Percentiles rank a stretch among this genome's conserved stretches.
Conservation (phyloP, 108 stramenopile genomes). For the Poteriospumella lacustris region DNA sequence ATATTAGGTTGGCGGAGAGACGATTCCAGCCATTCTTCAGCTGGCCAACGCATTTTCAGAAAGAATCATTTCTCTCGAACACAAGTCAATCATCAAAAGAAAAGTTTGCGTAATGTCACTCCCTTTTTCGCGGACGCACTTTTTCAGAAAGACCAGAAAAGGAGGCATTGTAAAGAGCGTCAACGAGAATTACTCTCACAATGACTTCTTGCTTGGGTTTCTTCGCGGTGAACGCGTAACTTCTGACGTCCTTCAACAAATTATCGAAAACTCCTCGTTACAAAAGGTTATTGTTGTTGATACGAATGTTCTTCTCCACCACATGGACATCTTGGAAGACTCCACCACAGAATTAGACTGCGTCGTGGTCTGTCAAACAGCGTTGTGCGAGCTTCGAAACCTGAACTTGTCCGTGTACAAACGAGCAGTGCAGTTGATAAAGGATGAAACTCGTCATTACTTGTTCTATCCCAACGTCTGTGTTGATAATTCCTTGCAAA, state of each 20-base stretch:
- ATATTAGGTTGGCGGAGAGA: too few species aligned
- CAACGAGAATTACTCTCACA: not conserved
- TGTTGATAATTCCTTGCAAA: not conserved
- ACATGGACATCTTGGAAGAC: conserved; percentile 59
- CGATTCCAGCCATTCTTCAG: too few species aligned
- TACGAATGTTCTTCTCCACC: conserved; percentile 58
- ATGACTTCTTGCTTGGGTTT: not conserved
- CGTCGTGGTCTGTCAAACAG: conserved; percentile 37
- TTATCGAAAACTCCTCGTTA: not conserved
- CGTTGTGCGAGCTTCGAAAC: conserved; percentile 44
- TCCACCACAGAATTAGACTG: conserved; percentile 25
- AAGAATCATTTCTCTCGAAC: too few species aligned
- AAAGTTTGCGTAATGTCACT: too few species aligned
- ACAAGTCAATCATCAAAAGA: too few species aligned
- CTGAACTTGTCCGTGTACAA: conserved; percentile 43
- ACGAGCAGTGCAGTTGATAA: conserved; percentile 46
- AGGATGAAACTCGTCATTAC: conserved; percentile 45
- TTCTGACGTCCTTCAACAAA: not conserved
- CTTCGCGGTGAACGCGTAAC: not conserved
- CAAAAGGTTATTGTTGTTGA: conserved; percentile 42
- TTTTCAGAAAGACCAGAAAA: not conserved
- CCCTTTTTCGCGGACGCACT: too few species aligned
- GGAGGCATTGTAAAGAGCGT: not conserved
- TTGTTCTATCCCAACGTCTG: conserved; percentile 51
- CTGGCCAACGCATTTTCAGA: too few species aligned